These are phyloP conservation scores for Shiraia bambusicola DNA, from an alignment of 2,329 filamentous ascomycete genomes.

Conservation along the genomic window DNA sequence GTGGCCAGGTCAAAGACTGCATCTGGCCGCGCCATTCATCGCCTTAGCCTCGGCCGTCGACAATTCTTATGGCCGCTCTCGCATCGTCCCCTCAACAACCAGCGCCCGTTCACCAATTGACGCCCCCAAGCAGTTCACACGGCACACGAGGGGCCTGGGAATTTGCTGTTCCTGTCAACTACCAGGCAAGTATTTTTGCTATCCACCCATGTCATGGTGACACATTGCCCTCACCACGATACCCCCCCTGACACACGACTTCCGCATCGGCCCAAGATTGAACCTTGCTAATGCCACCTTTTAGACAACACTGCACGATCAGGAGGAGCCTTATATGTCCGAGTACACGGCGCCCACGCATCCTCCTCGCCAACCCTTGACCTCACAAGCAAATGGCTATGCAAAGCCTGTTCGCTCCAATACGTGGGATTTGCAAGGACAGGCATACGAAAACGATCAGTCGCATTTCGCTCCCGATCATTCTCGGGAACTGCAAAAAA, in stretches of 20 bases:
- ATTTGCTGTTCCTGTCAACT: slow-evolving; percentile 42
- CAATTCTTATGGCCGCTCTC: slow-evolving; percentile 36
- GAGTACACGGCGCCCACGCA: slow-evolving; percentile 34
- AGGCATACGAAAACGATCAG: slow-evolving; percentile 26
- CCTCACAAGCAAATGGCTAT: slow-evolving; percentile 39
- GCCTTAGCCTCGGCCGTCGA: slow-evolving; percentile 4
- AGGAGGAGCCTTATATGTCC: slow-evolving; percentile 40
- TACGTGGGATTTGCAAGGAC: slow-evolving; percentile 33
- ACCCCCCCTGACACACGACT: slow-evolving; percentile 21
- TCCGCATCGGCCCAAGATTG: slow-evolving; percentile 4
- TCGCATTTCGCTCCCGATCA: slow-evolving; percentile 38
- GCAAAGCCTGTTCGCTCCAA: slow-evolving; percentile 33
- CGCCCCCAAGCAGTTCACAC: slow-evolving; percentile 45
- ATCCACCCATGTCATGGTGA: slow-evolving; percentile 6
- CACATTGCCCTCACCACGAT: slow-evolving; percentile 15
- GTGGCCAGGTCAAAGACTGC: neutral
- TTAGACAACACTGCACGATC: slow-evolving; percentile 34
- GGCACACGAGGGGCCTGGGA: slow-evolving; percentile 42
- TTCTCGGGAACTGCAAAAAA: slow-evolving; percentile 42
- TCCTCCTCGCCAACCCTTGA: slow-evolving; percentile 36
- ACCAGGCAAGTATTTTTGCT: slow-evolving; percentile 34
- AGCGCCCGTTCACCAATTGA: slow-evolving; percentile 37
- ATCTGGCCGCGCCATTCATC: slow-evolving; percentile 10
- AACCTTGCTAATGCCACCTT: slow-evolving; percentile 22
- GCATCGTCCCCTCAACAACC: slow-evolving; percentile 34